These are phyloP conservation scores for Glutinoglossum americanum DNA, from an alignment of 495 filamentous ascomycete genomes.

Conservation along the genomic window DNA sequence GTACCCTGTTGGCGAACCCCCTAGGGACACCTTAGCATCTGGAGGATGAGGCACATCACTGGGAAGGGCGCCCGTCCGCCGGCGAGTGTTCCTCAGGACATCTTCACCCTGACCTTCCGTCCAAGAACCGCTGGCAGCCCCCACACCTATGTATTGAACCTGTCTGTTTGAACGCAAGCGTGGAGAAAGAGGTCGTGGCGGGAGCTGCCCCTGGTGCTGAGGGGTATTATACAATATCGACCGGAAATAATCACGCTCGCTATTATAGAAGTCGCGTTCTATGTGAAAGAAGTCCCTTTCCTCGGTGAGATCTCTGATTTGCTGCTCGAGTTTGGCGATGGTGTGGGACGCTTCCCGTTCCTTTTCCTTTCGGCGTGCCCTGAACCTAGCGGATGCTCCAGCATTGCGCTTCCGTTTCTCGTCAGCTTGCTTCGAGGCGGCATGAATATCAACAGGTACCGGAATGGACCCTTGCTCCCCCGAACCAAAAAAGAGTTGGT, in stretches of 20 bases:
- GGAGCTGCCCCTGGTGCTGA: neutral
- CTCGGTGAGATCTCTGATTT: conserved; percentile 19
- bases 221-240: neutral
- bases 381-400: conserved; percentile 74
- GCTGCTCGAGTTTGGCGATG: conserved; percentile 40
- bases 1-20: neutral
- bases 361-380: conserved; percentile 72
- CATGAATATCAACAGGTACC: conserved; percentile 57
- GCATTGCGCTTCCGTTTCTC: conserved; percentile 90
- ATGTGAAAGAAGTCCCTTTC: conserved; percentile 19
- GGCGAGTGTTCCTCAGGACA: neutral
- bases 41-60: neutral
- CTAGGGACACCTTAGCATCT: neutral
- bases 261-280: conserved; percentile 20
- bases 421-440: conserved; percentile 65
- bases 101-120: neutral
- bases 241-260: conserved; percentile 14
- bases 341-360: conserved; percentile 53
- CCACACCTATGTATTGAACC: neutral
- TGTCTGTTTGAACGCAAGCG: neutral
- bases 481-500: conserved; percentile 5
- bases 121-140: neutral
- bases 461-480: conserved; percentile 23
- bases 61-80: neutral
- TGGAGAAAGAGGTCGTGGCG: neutral